A percentile compares a stretch with the other conserved stretches of the same genome.
phyloP scores from a whole-genome alignment of 2,329 filamentous ascomycete species.

The Aureobasidium namibiae region DNA sequence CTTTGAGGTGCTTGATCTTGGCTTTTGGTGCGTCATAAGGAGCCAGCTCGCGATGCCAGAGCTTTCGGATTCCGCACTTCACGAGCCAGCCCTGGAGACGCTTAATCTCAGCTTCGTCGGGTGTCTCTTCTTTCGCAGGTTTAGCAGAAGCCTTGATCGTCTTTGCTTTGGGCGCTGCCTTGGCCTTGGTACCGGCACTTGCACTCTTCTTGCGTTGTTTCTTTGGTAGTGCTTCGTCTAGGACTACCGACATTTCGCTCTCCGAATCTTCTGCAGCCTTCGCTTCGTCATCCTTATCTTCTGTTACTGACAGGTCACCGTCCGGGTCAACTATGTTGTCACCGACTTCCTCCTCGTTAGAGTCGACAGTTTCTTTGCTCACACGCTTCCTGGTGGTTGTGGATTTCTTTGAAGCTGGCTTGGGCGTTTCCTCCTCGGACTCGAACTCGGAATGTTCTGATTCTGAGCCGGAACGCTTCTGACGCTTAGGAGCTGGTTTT shows the following conservation, averaged over 20 bases:
- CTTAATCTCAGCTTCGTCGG: constrained; percentile 75
- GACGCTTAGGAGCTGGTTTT: neutral
- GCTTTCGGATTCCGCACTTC: constrained; percentile 87
- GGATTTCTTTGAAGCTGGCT: neutral
- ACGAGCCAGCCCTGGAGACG: constrained; percentile 75
- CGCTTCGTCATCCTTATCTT: constrained; percentile 14
- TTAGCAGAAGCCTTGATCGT: constrained; percentile 27
- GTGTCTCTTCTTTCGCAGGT: constrained; percentile 32
- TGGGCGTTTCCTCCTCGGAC: constrained; percentile 7
- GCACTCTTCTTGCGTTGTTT: constrained; percentile 39
- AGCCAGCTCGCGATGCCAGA: constrained; percentile 82
- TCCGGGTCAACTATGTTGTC: constrained; percentile 5
- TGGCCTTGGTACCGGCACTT: constrained; percentile 25
- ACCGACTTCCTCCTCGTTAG: neutral
- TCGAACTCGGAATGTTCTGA: constrained; percentile 12
- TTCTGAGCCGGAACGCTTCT: constrained; percentile 7
- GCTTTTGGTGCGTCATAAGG: constrained; percentile 62
- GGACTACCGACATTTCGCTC: constrained; percentile 63
- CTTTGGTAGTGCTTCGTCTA: constrained; percentile 63
- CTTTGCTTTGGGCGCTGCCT: constrained; percentile 35
- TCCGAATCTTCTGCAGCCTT: constrained; percentile 27
- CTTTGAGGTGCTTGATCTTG: constrained; percentile 74
- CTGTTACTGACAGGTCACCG: constrained; percentile 7
- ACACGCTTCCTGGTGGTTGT: neutral
- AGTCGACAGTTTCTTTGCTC: neutral